Base-by-base conservation (phyloP, 2,329 filamentous ascomycete genomes). In the Paraphaeosphaeria minitans region DNA sequence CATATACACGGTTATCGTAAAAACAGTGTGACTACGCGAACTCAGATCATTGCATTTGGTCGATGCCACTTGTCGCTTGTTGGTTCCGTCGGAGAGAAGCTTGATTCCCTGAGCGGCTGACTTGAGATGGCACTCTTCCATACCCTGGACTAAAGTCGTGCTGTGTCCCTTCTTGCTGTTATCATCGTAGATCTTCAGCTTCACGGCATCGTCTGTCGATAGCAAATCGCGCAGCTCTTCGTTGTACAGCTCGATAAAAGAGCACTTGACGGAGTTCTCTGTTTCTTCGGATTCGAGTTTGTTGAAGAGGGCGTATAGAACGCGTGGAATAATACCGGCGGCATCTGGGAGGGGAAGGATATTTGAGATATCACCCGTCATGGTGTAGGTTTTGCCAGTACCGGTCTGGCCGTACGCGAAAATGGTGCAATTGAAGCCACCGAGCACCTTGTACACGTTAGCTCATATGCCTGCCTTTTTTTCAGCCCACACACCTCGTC, bases 1-100 rank as follows among this genome's bases (percentile, higher is more conserved):
- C 70, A 93, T 89, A 72, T 93, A 92, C 0, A 93, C 91, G 0
- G 94, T 97, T 60, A 99, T 91, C 8, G 95, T 98, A 73, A 99
- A 99, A 22, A 99, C 90, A 0, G 95, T 99, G 74, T 99, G 96
- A 80, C 93, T 97, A 76, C 95, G 88, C 69, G 93, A 97, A 78
- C 93, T 97, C 56, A 98, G 86, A 70, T 99, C 95, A 75, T 99
- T 99, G 85, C 95, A 99, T 78, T 98, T 98, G n/a, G 95, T 99
- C 4, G 96, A 93, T 6, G 95, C 96, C n/a, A 99, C 95, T 77
- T 99, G 95, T 51, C 95, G 90, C 78, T 93, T 96, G 79, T 95
- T 84, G 76, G 93, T 97, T 62, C 95, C 96, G 63, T 89, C 85
- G 68, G 95, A 92, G 47, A 99, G 85, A 62, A 97, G 84, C 77